Evolutionary conservation across 169 alveolate species (phyloP).

Genomic region (Plasmodium adleri): DNA sequence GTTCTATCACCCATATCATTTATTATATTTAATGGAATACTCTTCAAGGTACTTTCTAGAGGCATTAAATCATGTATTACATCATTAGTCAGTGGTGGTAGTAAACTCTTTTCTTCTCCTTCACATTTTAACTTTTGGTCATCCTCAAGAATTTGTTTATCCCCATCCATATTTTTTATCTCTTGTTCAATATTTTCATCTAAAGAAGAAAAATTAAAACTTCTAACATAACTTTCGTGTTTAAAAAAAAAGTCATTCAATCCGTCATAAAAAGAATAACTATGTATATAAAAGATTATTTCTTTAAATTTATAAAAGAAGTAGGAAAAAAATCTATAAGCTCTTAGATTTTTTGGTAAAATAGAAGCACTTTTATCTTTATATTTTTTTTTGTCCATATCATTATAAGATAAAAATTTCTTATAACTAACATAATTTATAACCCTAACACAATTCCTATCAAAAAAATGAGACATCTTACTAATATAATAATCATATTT

Average conservation of each 20-base stretch:
- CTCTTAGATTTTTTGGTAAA: conserved; percentile 32
- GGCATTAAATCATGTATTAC: too few species aligned
- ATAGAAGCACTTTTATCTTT: conserved; percentile 4
- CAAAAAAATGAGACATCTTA: conserved; percentile 25
- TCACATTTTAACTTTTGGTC: too few species aligned
- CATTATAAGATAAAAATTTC: conserved; percentile 21
- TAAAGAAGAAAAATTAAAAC: too few species aligned
- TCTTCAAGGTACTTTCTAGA: too few species aligned
- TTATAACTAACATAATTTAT: conserved; percentile 62
- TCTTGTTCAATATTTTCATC: too few species aligned
- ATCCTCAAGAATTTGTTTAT: too few species aligned
- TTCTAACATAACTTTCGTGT: conserved; percentile 9
- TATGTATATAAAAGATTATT: conserved; percentile 42
- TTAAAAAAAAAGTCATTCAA: conserved; percentile 17
- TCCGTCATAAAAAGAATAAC: conserved; percentile 15
- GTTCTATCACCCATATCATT: too few species aligned
- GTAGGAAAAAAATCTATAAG: conserved; percentile 43
- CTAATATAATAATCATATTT: conserved; percentile 32
- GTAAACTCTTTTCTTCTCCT: too few species aligned
- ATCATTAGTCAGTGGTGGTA: too few species aligned
- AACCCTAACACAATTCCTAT: conserved; percentile 32
- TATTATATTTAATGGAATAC: too few species aligned
- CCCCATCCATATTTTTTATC: too few species aligned
- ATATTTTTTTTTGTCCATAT: background rate
- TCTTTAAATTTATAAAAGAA: conserved; percentile 54